Conservation (phyloP, 2,329 filamentous ascomycete genomes). For the Grosmannia clavigera region DNA sequence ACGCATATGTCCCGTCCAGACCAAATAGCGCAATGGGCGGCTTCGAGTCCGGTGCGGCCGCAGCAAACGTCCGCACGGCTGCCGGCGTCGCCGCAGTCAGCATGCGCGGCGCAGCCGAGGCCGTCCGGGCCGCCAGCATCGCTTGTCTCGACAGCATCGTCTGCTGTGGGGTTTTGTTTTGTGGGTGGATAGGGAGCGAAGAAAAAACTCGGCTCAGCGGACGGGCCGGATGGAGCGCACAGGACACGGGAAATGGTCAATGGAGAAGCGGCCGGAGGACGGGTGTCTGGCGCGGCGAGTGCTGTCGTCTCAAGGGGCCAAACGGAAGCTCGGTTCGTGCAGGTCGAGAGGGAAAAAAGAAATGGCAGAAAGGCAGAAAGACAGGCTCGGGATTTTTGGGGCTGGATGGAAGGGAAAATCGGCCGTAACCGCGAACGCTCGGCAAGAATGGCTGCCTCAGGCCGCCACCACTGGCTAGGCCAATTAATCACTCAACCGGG, state of each 20-base stretch:
- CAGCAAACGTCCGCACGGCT: constrained; percentile 77
- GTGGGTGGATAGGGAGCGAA: constrained; percentile 11
- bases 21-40: constrained; percentile 87
- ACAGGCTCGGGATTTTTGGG: constrained; percentile 18
- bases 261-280: neutral
- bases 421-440: constrained; percentile 24
- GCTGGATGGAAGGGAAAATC: constrained; percentile 19
- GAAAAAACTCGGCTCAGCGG: neutral
- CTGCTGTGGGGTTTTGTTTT: constrained; percentile 10
- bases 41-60: constrained; percentile 60
- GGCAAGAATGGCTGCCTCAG: constrained; percentile 27
- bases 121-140: constrained; percentile 37
- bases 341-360: neutral
- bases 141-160: constrained; percentile 50
- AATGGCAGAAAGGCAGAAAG: neutral
- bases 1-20: constrained; percentile 95
- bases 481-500: neutral
- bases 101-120: constrained; percentile 36
- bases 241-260: neutral
- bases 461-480: constrained; percentile 18
- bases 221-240: neutral
- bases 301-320: neutral
- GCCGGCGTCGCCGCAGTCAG: constrained; percentile 51
- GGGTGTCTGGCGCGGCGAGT: neutral
- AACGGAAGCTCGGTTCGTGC: neutral